Percentiles rank a stretch among this genome's conserved stretches.
phyloP scores from a whole-genome alignment of 2,329 filamentous ascomycete genomes.

The Pseudopithomyces maydicus region DNA sequence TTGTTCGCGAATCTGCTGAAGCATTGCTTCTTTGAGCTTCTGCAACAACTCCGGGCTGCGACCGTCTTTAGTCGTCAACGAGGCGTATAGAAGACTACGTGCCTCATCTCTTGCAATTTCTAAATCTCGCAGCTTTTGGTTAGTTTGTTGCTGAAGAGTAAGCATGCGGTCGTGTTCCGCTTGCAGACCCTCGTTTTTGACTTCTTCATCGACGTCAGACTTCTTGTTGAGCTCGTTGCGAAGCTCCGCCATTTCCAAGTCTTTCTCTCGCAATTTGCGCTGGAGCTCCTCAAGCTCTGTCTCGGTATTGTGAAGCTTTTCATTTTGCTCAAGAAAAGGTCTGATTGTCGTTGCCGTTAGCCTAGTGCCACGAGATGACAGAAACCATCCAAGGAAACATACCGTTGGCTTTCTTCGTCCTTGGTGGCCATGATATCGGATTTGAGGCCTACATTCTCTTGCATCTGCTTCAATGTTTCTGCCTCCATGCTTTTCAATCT shows the following conservation, averaged over 20 bases:
- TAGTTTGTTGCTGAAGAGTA: constrained; percentile 39
- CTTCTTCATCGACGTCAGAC: constrained; percentile 37
- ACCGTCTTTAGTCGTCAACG: constrained; percentile 37
- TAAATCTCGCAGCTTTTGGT: constrained; percentile 40
- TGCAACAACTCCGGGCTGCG: constrained; percentile 39
- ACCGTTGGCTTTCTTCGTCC: constrained; percentile 42
- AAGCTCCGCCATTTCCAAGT: constrained; percentile 42
- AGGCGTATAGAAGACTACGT: constrained; percentile 35
- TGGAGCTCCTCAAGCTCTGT: constrained; percentile 42
- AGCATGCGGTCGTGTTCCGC: constrained; percentile 43
- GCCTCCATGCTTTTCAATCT: constrained; percentile 44
- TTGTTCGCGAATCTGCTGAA: constrained; percentile 39
- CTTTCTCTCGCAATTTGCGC: constrained; percentile 40
- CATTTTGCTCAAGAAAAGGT: constrained; percentile 46
- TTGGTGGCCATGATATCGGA: constrained; percentile 44
- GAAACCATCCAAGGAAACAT: neutral
- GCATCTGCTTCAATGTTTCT: constrained; percentile 49
- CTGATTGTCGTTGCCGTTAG: constrained; percentile 11
- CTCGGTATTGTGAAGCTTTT: constrained; percentile 43
- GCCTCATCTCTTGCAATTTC: constrained; percentile 44
- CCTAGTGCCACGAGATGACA: neutral
- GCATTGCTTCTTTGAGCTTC: constrained; percentile 36
- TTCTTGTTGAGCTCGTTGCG: constrained; percentile 44
- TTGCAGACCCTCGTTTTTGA: constrained; percentile 34
- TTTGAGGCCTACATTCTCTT: constrained; percentile 46